Evolutionary conservation across 2,329 filamentous ascomycete species (phyloP), one percentile per base, ranked within the genome.

Genomic region (Ramularia collo-cygni): DNA sequence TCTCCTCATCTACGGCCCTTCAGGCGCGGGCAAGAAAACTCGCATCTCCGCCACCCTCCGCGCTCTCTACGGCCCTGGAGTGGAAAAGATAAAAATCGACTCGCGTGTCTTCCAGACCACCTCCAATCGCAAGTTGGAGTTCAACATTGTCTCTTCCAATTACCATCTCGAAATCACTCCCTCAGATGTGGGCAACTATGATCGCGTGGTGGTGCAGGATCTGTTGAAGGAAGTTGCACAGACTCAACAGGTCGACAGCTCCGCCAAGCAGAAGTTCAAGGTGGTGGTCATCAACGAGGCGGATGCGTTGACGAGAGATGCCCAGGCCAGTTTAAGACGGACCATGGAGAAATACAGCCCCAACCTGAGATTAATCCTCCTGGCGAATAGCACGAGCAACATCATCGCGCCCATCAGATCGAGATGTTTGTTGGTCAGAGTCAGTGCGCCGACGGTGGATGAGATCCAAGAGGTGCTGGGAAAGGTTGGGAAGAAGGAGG

Each of bases 41-140:
- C 82, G 92, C 30, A 93, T 96, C 52, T 87, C 95, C 13, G 89
- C 92, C 12, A 96, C 90, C 0, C 70, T 98, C 3, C 94, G 95
- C 63, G 90, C 95, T 60, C 75, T 98, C 6, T 98, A 92, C 64
- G 92, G 92, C 0, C 82, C 90, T 0, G 90, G 92, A 30, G 92
- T 95, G n/a, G 93, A 98, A 61, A 96, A 95, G 74, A 98, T 98
- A 74, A 96, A 96, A 70, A 96, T 98, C 66, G 92, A 98, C 61
- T 86, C 88, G 9, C 85, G 92, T 50, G 84, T 95, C 43, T 98
- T 98, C 70, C 89, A 95, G 66, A 96, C 92, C 1, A 89, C 80
- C 15, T 56, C 83, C 59, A 96, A 95, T 65, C 87, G 92, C 61
- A 98, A 98, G 67, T 82, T 98, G 55, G 92, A 98, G 67, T 98